phyloP scores from a whole-genome alignment of 495 filamentous ascomycete species.

The Neohortaea acidophila region DNA sequence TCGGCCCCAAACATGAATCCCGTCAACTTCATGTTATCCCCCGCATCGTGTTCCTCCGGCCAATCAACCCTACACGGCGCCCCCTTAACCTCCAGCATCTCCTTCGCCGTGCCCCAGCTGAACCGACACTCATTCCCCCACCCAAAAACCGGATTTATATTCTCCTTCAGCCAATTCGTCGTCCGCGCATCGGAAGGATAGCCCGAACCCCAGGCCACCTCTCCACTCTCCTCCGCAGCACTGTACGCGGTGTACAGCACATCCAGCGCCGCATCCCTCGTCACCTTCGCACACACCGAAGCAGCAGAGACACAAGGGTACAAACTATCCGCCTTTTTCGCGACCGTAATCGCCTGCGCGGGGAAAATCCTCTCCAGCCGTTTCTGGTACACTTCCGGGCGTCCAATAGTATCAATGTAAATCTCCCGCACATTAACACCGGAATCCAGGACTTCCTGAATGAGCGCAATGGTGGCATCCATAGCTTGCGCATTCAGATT shows the following conservation, averaged over 20 bases:
- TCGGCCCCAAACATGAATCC: slow-evolving; percentile 48
- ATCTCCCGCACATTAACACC: slow-evolving; percentile 75
- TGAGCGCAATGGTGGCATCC: slow-evolving; percentile 82
- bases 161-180: slow-evolving; percentile 60
- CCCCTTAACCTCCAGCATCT: slow-evolving; percentile 59
- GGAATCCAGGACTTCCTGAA: slow-evolving; percentile 52
- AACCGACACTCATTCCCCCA: slow-evolving; percentile 89
- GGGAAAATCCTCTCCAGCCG: slow-evolving; percentile 78
- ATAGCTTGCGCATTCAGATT: slow-evolving; percentile 97
- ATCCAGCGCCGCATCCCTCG: slow-evolving; percentile 75
- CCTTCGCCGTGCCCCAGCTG: slow-evolving; percentile 88
- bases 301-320: slow-evolving; percentile 92
- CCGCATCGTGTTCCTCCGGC: slow-evolving; percentile 58
- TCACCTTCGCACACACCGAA: slow-evolving; percentile 89
- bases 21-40: slow-evolving; percentile 46
- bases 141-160: slow-evolving; percentile 88
- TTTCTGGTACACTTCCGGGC: slow-evolving; percentile 63
- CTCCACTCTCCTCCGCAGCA: neutral
- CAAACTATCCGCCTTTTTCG: slow-evolving; percentile 87
- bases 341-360: slow-evolving; percentile 63
- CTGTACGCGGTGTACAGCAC: slow-evolving; percentile 43
- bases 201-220: slow-evolving; percentile 63
- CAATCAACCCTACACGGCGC: slow-evolving; percentile 63
- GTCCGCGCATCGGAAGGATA: slow-evolving; percentile 84
- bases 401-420: slow-evolving; percentile 90